phyloP scores from a whole-genome alignment of 73 alveolate genomes.

The Blepharisma japonicum region DNA sequence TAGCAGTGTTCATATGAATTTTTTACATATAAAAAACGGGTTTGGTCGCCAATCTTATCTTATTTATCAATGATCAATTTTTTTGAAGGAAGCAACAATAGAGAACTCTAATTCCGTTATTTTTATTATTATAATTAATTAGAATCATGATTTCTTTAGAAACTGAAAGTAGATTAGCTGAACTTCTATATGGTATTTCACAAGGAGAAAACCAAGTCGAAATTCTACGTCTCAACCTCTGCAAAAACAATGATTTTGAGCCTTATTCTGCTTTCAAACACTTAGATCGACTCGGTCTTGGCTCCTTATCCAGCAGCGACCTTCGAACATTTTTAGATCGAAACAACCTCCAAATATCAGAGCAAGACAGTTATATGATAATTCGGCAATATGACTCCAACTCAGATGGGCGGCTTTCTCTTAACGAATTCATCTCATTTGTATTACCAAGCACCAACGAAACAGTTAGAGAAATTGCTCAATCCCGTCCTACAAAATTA shows the following conservation, averaged over 20 bases:
- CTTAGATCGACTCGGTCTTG: conserved; percentile 32
- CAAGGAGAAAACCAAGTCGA: conserved; percentile 44
- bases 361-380: background rate
- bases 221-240: conserved; percentile 36
- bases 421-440: background rate
- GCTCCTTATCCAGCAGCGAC: conserved; percentile 7
- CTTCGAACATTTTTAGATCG: background rate
- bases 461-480: conserved; percentile 11
- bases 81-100: too few relatives aligned
- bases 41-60: too few relatives aligned
- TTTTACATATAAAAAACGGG: too few relatives aligned
- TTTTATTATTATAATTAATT: background rate
- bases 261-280: conserved; percentile 50
- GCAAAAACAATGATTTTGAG: conserved; percentile 37
- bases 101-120: background rate
- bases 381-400: conserved; percentile 29
- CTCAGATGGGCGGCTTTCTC: conserved; percentile 15
- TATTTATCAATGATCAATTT: too few relatives aligned
- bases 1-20: too few relatives aligned
- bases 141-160: conserved; percentile 5
- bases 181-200: conserved; percentile 16
- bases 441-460: conserved; percentile 26
- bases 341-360: background rate
- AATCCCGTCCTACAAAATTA: background rate
- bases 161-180: conserved; percentile 27